Conservation (phyloP, 1,284 basidiomycete genomes). For the Sporisorium graminicola region DNA sequence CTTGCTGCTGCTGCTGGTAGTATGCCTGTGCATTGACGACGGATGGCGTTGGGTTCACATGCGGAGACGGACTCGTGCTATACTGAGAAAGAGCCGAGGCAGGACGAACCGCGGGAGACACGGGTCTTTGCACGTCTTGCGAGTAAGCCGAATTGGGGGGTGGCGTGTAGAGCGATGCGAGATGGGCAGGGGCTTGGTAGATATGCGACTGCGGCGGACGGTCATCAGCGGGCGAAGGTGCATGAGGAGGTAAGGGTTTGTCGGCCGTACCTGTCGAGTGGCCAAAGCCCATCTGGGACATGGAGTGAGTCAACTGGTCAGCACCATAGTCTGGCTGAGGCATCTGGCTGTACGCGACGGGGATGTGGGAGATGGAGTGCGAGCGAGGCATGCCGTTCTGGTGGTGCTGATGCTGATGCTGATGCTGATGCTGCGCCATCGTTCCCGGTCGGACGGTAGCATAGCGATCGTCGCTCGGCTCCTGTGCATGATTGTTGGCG, state of each 20-base stretch:
- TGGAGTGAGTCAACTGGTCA: slow-evolving; percentile 40
- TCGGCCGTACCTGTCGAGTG: slow-evolving; percentile 21
- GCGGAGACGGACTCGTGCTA: slow-evolving; percentile 26
- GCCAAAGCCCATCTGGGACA: slow-evolving; percentile 45
- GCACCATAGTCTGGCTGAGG: slow-evolving; percentile 40
- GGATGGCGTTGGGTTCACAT: slow-evolving; percentile 24
- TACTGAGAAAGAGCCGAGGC: slow-evolving; percentile 38
- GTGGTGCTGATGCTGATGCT: slow-evolving; percentile 7
- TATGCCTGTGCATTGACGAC: slow-evolving; percentile 51
- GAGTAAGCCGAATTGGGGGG: slow-evolving; percentile 10
- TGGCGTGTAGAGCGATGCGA: slow-evolving; percentile 45
- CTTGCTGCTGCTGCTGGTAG: slow-evolving; percentile 41
- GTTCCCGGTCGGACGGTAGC: slow-evolving; percentile 37
- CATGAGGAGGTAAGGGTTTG: slow-evolving; percentile 22
- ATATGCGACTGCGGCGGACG: slow-evolving; percentile 47
- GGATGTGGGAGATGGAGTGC: slow-evolving; percentile 41
- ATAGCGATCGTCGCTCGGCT: slow-evolving; percentile 37
- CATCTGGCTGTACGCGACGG: slow-evolving; percentile 28
- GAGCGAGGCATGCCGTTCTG: slow-evolving; percentile 35
- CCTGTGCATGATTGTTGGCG: slow-evolving; percentile 8
- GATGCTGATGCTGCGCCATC: slow-evolving; percentile 4
- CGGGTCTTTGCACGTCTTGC: slow-evolving; percentile 30
- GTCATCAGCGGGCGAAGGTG: slow-evolving; percentile 26
- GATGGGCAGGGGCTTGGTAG: slow-evolving; percentile 45
- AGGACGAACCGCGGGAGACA: slow-evolving; percentile 39